Base-by-base conservation (phyloP, 257 asterid species). In the Petunia secreta region DNA sequence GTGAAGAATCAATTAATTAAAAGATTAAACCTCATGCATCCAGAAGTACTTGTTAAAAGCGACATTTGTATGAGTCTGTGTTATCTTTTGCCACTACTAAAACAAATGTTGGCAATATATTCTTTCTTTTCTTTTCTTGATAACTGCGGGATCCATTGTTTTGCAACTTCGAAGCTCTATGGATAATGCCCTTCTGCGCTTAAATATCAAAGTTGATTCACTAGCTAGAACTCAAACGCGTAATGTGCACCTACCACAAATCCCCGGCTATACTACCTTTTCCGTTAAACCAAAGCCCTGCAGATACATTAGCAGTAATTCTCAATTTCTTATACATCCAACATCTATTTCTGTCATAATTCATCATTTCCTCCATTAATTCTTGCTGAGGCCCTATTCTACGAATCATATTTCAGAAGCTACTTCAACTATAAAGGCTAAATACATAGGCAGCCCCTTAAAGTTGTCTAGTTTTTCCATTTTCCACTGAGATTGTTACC, bases 261-360 rank as follows among this genome's bases (percentile, higher is more conserved):
- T 58, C 63, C 63, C 25, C 37, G 7, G 63, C 36, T 58, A 37
- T 58, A 65, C 53, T 39, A 15, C 74, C 74, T 65, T 65, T 59
- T 8, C 69, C 5, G 25, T 25, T 40, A 59, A 15, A 46, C 34
- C 57, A n/a, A 76, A 55, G 2, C n/a, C 48, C 73, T 34, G n/a
- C 16, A 75, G 16, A 15, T 13, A 5, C 9, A 0, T 40, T 57
- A 48, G 14, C 54, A 36, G 8, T 48, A 41, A 11, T 74, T 74
- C 60, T 9, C 14, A 73, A 9, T 13, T 73, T 52, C 37, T 16
- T 11, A 15, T 65, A 65, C 63, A 57, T 59, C 64, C 15, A 57
- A 13, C 11, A 15, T 36, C 16, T 11, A 76, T 55, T 58, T 14
- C 15, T 38, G 13, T 39, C 54, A 9, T 4, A 58, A 15, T 40